These are phyloP conservation scores for Canavalia gladiata DNA, from an alignment of 306 rosid genomes.

Conservation along the genomic window DNA sequence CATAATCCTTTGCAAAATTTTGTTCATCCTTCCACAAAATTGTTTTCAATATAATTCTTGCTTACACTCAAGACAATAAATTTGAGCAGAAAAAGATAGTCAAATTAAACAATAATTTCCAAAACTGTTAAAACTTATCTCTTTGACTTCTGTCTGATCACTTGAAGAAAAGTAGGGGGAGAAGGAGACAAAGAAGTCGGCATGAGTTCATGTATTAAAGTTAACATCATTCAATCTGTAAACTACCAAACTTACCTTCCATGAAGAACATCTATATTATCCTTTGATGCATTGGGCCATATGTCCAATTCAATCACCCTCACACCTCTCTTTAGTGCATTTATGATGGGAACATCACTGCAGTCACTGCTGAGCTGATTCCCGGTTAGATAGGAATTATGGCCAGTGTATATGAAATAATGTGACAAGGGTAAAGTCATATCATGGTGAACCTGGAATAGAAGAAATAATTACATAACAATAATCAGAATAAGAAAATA, in stretches of 20 bases:
- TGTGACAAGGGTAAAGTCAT: slow-evolving; percentile 93
- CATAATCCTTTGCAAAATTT: slow-evolving; percentile 15
- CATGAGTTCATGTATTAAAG: slow-evolving; percentile 1
- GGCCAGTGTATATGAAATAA: slow-evolving; percentile 93
- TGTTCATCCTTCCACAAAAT: slow-evolving; percentile 13
- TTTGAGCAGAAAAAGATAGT: background rate
- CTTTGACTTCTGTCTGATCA: slow-evolving; percentile 7
- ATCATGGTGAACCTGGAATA: slow-evolving; percentile 81
- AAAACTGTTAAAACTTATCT: background rate
- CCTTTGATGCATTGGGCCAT: slow-evolving; percentile 93
- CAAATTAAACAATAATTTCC: background rate
- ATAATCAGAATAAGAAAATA: slow-evolving; percentile 39
- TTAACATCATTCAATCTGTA: background rate
- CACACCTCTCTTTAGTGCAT: slow-evolving; percentile 85
- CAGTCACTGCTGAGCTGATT: slow-evolving; percentile 98
- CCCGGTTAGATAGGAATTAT: slow-evolving; percentile 94
- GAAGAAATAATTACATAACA: slow-evolving; percentile 33
- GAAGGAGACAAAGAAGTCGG: background rate
- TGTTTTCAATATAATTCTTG: background rate
- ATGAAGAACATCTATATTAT: slow-evolving; percentile 89
- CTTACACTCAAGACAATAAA: slow-evolving; percentile 32
- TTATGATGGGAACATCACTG: slow-evolving; percentile 84
- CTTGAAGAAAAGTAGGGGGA: background rate
- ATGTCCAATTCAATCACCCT: slow-evolving; percentile 95
- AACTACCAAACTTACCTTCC: slow-evolving; percentile 67